Evolutionary conservation across 768 basidiomycete genomes (phyloP), one percentile per base, ranked within the genome.

Genomic region (Leccinum variicolor): DNA sequence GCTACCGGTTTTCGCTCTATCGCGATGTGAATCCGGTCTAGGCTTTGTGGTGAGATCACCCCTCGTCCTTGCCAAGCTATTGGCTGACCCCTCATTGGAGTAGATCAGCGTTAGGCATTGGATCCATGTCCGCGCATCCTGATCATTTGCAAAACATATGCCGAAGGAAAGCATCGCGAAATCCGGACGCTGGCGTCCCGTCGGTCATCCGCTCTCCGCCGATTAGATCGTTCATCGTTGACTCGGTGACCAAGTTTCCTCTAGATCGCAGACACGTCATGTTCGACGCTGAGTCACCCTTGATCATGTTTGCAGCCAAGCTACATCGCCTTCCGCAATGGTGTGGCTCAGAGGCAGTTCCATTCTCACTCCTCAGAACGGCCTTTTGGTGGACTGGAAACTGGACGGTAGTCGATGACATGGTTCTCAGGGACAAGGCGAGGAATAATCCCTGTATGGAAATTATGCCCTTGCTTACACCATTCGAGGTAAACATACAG

Each of bases 381-480:
- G 70, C 73, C 62, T 81, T 72, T 54, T 77, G 76, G 1, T 86
- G 84, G 82, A 51, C 29, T 41, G 66, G 53, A 2, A 50, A 66
- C n/a, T 65, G 74, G 17, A 36, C 67, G 4, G 67, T 64, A 0
- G 84, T 86, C 60, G 66, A 66, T 5, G 55, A 64, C 28, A 75
- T 85, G 53, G 65, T 78, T 43, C 15, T 51, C 74, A 21, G 78
- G 81, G 8, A 70, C 17, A 67, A 66, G n/a, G 60, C 71, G 28
- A 73, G 46, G 59, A 65, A 7, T 64, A 71, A n/a, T 63, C 79
- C 4, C 57, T 79, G 51, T 88, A 89, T 65, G 74, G 76, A 26
- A 89, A 90, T 66, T 86, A 87, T 60, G 85, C 85, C 5, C 70
- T 81, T 6, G 70, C 61, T 39, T 78, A 78, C 53, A 85, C 84